Percentiles rank a stretch among this genome's conserved stretches.
These are phyloP conservation scores for Exophiala sideris DNA, from an alignment of 2,329 filamentous ascomycete species.

Conservation along the genomic window DNA sequence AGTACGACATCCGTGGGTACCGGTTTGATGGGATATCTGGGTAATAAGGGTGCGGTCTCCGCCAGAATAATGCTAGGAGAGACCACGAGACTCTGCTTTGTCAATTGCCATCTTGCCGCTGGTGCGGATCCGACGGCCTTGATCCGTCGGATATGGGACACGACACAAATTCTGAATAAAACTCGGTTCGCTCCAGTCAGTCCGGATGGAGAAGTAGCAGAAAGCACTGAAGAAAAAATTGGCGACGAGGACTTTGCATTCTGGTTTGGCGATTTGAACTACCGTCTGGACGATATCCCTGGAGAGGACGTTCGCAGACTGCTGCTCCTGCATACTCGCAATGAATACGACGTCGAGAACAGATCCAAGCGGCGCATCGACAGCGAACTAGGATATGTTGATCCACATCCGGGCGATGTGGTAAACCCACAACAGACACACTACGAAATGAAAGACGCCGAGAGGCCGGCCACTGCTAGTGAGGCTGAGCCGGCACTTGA, in stretches of 20 bases:
- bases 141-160: slow-evolving; percentile 88
- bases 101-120: slow-evolving; percentile 88
- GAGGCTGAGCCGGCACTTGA: slow-evolving; percentile 59
- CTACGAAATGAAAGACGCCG: slow-evolving; percentile 22
- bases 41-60: slow-evolving; percentile 89
- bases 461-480: slow-evolving; percentile 53
- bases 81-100: slow-evolving; percentile 81
- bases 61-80: slow-evolving; percentile 82
- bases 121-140: slow-evolving; percentile 73
- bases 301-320: slow-evolving; percentile 85
- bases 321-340: slow-evolving; percentile 75
- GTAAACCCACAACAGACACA: neutral
- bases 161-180: slow-evolving; percentile 69
- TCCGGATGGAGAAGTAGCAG: slow-evolving; percentile 60
- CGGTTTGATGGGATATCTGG: slow-evolving; percentile 86
- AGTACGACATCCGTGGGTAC: slow-evolving; percentile 83
- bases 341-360: slow-evolving; percentile 65
- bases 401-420: slow-evolving; percentile 13
- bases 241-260: slow-evolving; percentile 92
- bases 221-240: slow-evolving; percentile 63
- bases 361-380: slow-evolving; percentile 32
- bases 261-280: slow-evolving; percentile 96
- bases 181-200: slow-evolving; percentile 74
- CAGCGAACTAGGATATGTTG: slow-evolving; percentile 27
- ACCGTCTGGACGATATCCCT: slow-evolving; percentile 80